Percentiles rank a stretch among this genome's conserved stretches.
Conservation (phyloP, 1,139 yeast species). For the Candida albicans region DNA sequence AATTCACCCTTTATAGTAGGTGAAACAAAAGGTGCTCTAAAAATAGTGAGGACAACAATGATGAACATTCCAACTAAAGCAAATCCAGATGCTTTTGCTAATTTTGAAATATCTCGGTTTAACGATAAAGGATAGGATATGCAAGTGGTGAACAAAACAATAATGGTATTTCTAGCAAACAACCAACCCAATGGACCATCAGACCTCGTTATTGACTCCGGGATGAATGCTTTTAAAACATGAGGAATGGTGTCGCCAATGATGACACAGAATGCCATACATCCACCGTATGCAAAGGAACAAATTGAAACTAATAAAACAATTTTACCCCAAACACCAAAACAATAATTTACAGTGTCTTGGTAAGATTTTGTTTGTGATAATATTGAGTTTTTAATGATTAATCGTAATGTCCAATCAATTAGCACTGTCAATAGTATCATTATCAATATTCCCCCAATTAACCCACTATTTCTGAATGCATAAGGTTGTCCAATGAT, state of each 20-base stretch:
- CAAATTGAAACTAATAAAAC: slow-evolving; percentile 75
- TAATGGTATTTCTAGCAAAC: slow-evolving; percentile 65
- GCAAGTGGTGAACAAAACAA: slow-evolving; percentile 64
- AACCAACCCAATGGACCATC: slow-evolving; percentile 47
- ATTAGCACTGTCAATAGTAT: slow-evolving; percentile 63
- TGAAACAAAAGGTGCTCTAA: slow-evolving; percentile 68
- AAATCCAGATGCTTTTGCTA: slow-evolving; percentile 85
- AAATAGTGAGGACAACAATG: slow-evolving; percentile 71
- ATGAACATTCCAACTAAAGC: slow-evolving; percentile 83
- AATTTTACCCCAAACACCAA: slow-evolving; percentile 71
- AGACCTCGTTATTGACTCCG: slow-evolving; percentile 39
- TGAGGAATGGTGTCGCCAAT: slow-evolving; percentile 96
- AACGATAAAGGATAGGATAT: slow-evolving; percentile 84
- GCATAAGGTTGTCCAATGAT: slow-evolving; percentile 95
- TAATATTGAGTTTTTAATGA: slow-evolving; percentile 79
- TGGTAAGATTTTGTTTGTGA: slow-evolving; percentile 80
- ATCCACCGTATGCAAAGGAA: slow-evolving; percentile 90
- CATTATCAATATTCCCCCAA: slow-evolving; percentile 70
- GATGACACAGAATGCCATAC: slow-evolving; percentile 90
- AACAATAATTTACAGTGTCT: slow-evolving; percentile 79
- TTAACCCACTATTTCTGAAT: slow-evolving; percentile 71
- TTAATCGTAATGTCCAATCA: slow-evolving; percentile 82
- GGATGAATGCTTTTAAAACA: slow-evolving; percentile 70
- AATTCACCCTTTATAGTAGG: slow-evolving; percentile 48
- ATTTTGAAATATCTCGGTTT: slow-evolving; percentile 75